Evolutionary conservation across 371 early-diverging fungal species (phyloP), one percentile per base, ranked within the genome.

Genomic region (Dichotomocladium elegans): DNA sequence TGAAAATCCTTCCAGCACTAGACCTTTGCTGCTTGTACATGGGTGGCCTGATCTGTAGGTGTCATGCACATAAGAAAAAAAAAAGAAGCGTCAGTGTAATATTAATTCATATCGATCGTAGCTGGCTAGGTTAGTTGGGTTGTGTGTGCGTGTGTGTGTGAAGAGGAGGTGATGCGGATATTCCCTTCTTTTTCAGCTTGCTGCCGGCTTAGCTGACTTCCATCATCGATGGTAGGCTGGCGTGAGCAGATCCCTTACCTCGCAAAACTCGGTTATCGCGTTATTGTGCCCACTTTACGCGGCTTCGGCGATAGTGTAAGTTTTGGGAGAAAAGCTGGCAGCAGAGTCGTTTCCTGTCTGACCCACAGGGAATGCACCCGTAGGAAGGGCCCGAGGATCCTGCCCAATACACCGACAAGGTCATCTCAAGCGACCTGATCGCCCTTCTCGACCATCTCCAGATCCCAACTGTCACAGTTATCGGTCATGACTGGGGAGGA

Each of bases 401-500:
- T 12, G 35, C 58, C 2, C 55, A 58, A 22, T 88, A 85, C 51
- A 79, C 84, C 21, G 55, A 71, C 27, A 82, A 79, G 49, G 74
- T 60, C 35, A 53, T 85, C 12, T 77, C 74, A 34, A 60, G 58
- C 11, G 86, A 89, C 50, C 33, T 89, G 19, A 72, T 43, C 24
- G 77, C 61, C 8, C 66, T 91, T 22, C 65, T 89, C 48, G 86
- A 88, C 47, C 70, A 77, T 26, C 62, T 87, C 35, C 47, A 79
- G 21, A 64, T 83, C 12, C 74, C 77, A 29, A 78, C 72, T 19
- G 81, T 82, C 15, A 80, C 83, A 1, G 76, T 85, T 15, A 55
- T 86, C 29, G 88, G 87, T 24, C 90, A 90, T 58, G 90, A 90
- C 62, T 90, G 88, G 83, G 90, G 90, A 50, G 90, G 87, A 54